phyloP scores from a whole-genome alignment of 495 filamentous ascomycete species.

The Podospora pseudopauciseta region DNA sequence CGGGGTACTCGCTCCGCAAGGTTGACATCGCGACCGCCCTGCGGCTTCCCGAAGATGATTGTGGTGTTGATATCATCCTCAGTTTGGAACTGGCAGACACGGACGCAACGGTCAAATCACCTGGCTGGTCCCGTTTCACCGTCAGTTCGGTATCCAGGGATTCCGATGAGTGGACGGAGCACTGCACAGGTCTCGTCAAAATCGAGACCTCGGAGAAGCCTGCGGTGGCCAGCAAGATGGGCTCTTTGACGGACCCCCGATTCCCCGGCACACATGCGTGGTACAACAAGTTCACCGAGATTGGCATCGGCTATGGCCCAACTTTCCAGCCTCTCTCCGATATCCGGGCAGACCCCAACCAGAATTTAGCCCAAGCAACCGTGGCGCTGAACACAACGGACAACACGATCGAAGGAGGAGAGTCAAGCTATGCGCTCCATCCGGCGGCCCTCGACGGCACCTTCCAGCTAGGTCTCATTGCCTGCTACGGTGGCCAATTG shows the following conservation, averaged over 20 bases:
- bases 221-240: conserved; percentile 1
- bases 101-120: not conserved
- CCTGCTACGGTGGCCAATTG: too few relatives aligned
- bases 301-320: conserved; percentile 42
- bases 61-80: conserved; percentile 27
- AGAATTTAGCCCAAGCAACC: conserved; percentile 15
- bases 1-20: conserved; percentile 29
- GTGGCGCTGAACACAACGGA: conserved; percentile 21
- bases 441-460: conserved; percentile 36
- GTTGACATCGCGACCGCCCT: conserved; percentile 43
- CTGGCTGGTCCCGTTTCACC: not conserved
- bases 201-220: conserved; percentile 28
- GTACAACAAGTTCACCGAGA: conserved; percentile 32
- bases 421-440: conserved; percentile 40
- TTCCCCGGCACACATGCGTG: conserved; percentile 27
- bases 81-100: conserved; percentile 9
- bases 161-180: not conserved
- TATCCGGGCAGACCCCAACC: conserved; percentile 28
- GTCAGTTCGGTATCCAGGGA: not conserved
- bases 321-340: conserved; percentile 33
- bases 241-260: conserved; percentile 10
- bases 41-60: conserved; percentile 25
- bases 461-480: conserved; percentile 31
- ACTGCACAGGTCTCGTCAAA: conserved; percentile 16
- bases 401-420: conserved; percentile 13